Base-by-base conservation (phyloP, 2,329 filamentous ascomycete species). In the Fusarium siculi region DNA sequence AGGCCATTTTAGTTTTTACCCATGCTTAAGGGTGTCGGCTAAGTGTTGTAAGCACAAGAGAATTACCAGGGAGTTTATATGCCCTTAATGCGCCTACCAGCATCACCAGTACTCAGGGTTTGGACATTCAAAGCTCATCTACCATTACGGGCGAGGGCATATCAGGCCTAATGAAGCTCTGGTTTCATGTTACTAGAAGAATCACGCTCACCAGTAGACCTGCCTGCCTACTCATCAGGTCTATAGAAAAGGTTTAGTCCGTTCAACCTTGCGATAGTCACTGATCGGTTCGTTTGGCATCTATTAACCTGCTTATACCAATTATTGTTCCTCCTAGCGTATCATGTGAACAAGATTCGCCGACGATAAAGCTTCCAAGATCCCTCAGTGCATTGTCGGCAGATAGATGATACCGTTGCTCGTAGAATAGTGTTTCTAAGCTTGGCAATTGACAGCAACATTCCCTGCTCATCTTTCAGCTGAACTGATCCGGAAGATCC, bases 1-100 rank as follows among this genome's bases (percentile, higher is more conserved):
- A 16, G 1, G 15, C 15, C 19, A 21, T 21, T 16, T 5, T 8
- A 7, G 19, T 2, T 18, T 37, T 7, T 5, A 1, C 16, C 2
- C 7, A 39, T 39, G 12, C 37, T 5, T 39, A 19, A 21, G 3
- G 7, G 11, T 39, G 7, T 5, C 7, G 12, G 18, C 7, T 1
- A 7, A 25, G 43, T 12, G 2, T 16, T 5, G 4, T 25, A 44
- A 14, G 16, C 43, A 25, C 19, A 19, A 5, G 9, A 19, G 23
- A 14, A 19, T 14, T 9, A 12, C 7, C 16, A 25, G 4, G 0
- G 0, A 44, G 23, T 19, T 25, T 4, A 11, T 19, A 19, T 44
- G 16, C 11, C 7, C 28, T 28, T 28, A 5, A 28, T 28, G 28
- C 28, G 23, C 7, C 11, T 44, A 19, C 18, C 7, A 44, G 5